These are phyloP conservation scores for Babesia ovata DNA, from an alignment of 169 alveolate genomes.

Conservation along the genomic window DNA sequence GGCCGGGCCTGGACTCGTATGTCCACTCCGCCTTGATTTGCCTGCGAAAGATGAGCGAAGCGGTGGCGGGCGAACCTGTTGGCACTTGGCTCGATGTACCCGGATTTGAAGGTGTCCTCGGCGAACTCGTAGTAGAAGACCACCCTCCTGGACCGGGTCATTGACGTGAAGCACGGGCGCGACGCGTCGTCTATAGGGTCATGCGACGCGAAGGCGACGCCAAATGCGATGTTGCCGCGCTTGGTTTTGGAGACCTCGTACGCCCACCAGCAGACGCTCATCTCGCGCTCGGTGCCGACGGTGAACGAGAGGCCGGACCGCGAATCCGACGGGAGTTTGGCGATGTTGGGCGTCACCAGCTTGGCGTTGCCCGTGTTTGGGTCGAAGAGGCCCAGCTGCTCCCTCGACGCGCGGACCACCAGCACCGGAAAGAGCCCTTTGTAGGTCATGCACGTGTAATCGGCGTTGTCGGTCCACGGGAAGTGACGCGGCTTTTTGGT, in stretches of 20 bases:
- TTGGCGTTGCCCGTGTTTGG: constrained; percentile 53
- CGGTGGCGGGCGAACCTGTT: neutral
- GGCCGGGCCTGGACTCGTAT: constrained; percentile 35
- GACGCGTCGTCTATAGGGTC: constrained; percentile 58
- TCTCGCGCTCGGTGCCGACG: constrained; percentile 60
- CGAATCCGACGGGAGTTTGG: neutral
- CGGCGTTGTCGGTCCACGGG: constrained; percentile 63
- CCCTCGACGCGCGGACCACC: constrained; percentile 51
- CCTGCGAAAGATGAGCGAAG: neutral
- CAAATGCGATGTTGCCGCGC: constrained; percentile 50
- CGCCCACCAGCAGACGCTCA: constrained; percentile 56
- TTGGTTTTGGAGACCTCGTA: constrained; percentile 56
- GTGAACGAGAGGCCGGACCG: constrained; percentile 9
- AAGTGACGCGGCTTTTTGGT: constrained; percentile 38
- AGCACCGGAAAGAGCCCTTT: constrained; percentile 60
- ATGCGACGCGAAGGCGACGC: constrained; percentile 41
- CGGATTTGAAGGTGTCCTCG: constrained; percentile 55
- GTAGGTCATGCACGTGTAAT: constrained; percentile 47
- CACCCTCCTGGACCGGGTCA: constrained; percentile 32
- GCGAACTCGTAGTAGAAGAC: constrained; percentile 59
- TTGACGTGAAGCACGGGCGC: constrained; percentile 20
- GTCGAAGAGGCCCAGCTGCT: constrained; percentile 32
- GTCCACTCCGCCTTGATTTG: constrained; percentile 52
- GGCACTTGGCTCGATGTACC: constrained; percentile 38
- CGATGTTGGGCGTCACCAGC: constrained; percentile 49